Evolutionary conservation across 768 basidiomycete genomes (phyloP), one percentile per base, ranked within the genome.

Genomic region (Cyclocybe cylindracea): DNA sequence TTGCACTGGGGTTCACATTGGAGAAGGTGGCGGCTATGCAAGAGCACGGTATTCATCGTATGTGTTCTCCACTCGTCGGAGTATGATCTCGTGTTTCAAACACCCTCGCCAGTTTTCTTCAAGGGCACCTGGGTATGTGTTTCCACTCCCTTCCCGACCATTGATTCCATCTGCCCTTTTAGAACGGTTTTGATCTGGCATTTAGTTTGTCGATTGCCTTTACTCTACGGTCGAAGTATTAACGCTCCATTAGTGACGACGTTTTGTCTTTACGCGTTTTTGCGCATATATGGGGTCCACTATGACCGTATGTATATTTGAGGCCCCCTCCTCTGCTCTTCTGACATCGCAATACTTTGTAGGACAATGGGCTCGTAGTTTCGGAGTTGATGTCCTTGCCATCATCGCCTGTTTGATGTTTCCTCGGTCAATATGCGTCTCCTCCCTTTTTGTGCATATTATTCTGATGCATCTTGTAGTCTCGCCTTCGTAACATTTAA

Each of bases 1-100:
- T 87, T 62, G 77, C 82, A 1, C 70, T 86, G 59, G 94, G 94
- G 0, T 98, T 97, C 67, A 83, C 91, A 0, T 76, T 98, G 14
- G 95, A 98, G 65, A 96, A 94, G 66, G 73, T 95, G 7, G 95
- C 95, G 16, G 88, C 93, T 3, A 93, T 96, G 86, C 91, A 97
- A 65, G 94, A 98, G 66, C 94, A 94, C 64, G 95, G 94, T 4
- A 85, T 98, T 43, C 85, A 80, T 81, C 91, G 94, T 89, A 39
- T 37, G 65, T 42, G 44, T 14, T 18, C 13, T 7, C 16, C 5
- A 35, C 18, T 9, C 1, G 19, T 29, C 9, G 3, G 5, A 43
- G 11, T 16, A 7, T 53, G 10, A 32, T 24, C 24, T 24, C 24
- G 24, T 3, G 24, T 24, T 41, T 10, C n/a, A 39, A 29, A 40